phyloP scores from a whole-genome alignment of 2,329 filamentous ascomycete genomes.

The Fusarium sp. region DNA sequence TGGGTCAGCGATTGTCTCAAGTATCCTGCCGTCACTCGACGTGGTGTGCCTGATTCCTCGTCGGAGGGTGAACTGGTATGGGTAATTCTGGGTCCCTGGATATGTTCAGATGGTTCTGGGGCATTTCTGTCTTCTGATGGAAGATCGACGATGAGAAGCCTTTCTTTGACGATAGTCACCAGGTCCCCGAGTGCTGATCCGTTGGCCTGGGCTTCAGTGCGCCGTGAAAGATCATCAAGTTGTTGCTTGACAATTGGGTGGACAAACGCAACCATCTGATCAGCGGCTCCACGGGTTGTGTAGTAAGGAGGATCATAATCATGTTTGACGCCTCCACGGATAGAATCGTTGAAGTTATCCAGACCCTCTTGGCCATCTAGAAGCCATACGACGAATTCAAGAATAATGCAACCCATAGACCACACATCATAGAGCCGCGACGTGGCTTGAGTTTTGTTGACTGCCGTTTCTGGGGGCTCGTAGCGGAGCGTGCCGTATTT shows the following conservation, averaged over 20 bases:
- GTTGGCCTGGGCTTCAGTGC: no score
- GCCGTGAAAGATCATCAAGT: not conserved
- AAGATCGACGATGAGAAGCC: not conserved
- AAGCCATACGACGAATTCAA: constrained; percentile 13
- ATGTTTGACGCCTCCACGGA: not conserved
- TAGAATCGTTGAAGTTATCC: not conserved
- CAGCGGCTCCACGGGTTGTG: not conserved
- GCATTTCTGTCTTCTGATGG: not conserved
- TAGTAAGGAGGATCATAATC: constrained; percentile 10
- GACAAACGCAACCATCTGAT: not conserved
- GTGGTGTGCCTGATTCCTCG: not conserved
- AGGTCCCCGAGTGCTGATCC: not conserved
- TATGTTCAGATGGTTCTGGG: not conserved
- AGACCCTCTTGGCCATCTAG: not conserved
- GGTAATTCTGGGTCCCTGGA: not conserved
- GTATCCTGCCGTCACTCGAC: not conserved
- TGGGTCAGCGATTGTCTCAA: not conserved
- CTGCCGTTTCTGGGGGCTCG: not conserved
- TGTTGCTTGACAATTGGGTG: not conserved
- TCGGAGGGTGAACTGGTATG: not conserved
- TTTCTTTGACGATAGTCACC: not conserved
- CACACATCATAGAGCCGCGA: constrained; percentile 1
- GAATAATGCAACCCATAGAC: constrained; percentile 13
- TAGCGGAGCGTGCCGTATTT: constrained; percentile 2
- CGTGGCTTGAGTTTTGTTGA: not conserved